Evolutionary conservation across 371 early-diverging fungal species (phyloP), one percentile per base, ranked within the genome.

Genomic region (Nematocida minor): DNA sequence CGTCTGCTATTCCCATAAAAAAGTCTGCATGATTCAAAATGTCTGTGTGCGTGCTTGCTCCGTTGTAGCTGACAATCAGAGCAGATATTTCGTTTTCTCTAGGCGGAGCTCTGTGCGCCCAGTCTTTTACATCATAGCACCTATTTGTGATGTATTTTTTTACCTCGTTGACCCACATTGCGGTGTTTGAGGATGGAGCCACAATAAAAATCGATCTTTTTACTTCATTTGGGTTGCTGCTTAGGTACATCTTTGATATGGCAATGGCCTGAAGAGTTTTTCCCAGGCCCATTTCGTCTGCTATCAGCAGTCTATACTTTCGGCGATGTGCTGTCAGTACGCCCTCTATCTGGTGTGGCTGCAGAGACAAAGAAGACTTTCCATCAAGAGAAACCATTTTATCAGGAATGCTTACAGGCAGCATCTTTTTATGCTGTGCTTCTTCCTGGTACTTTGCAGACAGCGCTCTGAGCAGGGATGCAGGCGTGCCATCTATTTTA

Each of bases 261-360:
- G 88, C 87, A 4, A 91, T 54, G 2, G 88, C 87, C 70, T 88
- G 89, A 9, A 88, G 80, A 0, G 87, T 87, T 71, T 87, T 87
- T 29, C 87, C 87, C 34, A 85, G 79, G 9, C 87, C 88, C 88
- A 88, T 88, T 46, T 88, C 87, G 74, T 88, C 88, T 14, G 87
- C 87, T 14, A 88, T 40, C 40, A 79, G 74, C 18, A 90, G 67
- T 32, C 89, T 74, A 0, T 89, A 89, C 2, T 80, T 60, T 32
- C 81, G 71, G 18, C 70, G 68, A 2, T 88, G 32, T 2, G 86
- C 88, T 77, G 82, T 62, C 11, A 44, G 53, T 0, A 90, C 88
- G 4, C 86, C 88, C 55, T 87, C 84, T 32, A 77, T 80, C 71
- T 90, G 90, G 71, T 85, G 87, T 0, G 67, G 55, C 22, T 84